Percentiles rank a stretch among this genome's conserved stretches.
Evolutionary conservation across 306 rosid species (phyloP).

Genomic region (Prunus dulcis): DNA sequence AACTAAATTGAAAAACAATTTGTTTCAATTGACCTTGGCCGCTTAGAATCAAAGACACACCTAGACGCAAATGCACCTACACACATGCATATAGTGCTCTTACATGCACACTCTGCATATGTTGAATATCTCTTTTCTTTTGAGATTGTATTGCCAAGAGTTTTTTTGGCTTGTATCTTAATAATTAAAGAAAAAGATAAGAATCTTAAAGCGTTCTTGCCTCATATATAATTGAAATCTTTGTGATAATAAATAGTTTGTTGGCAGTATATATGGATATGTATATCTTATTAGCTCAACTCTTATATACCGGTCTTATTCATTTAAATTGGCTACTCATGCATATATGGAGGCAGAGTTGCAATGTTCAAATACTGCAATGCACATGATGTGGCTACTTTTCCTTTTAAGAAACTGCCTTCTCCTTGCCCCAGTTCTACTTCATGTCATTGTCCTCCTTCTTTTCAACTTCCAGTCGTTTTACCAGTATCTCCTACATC

Average conservation of each 20-base stretch:
- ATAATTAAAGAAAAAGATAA: constrained; percentile 28
- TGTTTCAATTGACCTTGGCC: background rate
- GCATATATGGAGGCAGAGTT: constrained; percentile 84
- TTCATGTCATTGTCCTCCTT: no score
- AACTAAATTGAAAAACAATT: background rate
- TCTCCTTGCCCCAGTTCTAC: no score
- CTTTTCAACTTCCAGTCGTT: no score
- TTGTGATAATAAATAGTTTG: background rate
- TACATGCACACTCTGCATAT: background rate
- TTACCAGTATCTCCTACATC: no score
- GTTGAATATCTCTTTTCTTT: background rate
- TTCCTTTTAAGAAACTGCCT: no score
- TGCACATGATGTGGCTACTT: no score
- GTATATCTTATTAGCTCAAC: background rate
- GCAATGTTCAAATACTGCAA: constrained; percentile 70
- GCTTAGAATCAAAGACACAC: background rate
- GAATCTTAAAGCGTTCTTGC: background rate
- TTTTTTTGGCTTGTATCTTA: background rate
- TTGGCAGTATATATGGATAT: background rate
- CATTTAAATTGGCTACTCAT: constrained; percentile 23
- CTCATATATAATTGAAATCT: background rate
- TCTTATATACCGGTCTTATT: constrained; percentile 15
- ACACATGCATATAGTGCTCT: background rate
- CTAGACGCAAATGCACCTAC: background rate
- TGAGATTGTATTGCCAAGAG: background rate